These are phyloP conservation scores for Aschersonia sp. DNA, from an alignment of 2,329 filamentous ascomycete genomes.

Conservation along the genomic window DNA sequence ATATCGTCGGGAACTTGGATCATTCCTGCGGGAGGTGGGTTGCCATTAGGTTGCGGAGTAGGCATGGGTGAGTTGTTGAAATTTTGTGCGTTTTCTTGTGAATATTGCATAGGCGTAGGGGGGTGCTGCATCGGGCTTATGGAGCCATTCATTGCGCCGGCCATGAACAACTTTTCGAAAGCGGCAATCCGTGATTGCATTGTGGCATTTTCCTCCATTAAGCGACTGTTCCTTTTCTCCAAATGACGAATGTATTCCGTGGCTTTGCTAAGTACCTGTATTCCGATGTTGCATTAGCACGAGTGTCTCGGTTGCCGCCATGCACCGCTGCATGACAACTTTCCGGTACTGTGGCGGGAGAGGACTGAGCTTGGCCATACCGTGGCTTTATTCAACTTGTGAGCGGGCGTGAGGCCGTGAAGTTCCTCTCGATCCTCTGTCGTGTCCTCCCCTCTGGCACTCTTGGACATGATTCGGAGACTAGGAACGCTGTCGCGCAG, in stretches of 20 bases:
- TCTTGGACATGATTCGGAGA: conserved; percentile 70
- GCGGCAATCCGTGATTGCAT: conserved; percentile 66
- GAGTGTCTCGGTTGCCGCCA: no score
- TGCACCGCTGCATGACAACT: no score
- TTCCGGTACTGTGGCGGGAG: no score
- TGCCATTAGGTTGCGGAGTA: conserved; percentile 19
- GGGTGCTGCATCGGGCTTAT: conserved; percentile 40
- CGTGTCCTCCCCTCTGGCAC: conserved; percentile 50
- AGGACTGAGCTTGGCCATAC: conserved; percentile 22
- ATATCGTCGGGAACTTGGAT: conserved; percentile 54
- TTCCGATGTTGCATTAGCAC: background rate
- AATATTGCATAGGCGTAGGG: conserved; percentile 37
- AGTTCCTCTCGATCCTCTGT: conserved; percentile 62
- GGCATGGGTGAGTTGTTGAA: conserved; percentile 30
- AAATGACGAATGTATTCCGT: conserved; percentile 92
- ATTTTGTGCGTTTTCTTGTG: conserved; percentile 24
- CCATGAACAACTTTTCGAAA: conserved; percentile 67
- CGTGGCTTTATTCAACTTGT: conserved; percentile 96
- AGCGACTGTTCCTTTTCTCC: conserved; percentile 74
- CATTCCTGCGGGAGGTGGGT: conserved; percentile 37
- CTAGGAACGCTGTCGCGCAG: conserved; percentile 85
- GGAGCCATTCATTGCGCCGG: conserved; percentile 52
- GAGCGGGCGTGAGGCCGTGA: conserved; percentile 66
- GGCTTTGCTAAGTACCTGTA: conserved; percentile 69
- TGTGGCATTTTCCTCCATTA: conserved; percentile 66